phyloP scores from a whole-genome alignment of 495 filamentous ascomycete species.

The Pyrenula aspistea region DNA sequence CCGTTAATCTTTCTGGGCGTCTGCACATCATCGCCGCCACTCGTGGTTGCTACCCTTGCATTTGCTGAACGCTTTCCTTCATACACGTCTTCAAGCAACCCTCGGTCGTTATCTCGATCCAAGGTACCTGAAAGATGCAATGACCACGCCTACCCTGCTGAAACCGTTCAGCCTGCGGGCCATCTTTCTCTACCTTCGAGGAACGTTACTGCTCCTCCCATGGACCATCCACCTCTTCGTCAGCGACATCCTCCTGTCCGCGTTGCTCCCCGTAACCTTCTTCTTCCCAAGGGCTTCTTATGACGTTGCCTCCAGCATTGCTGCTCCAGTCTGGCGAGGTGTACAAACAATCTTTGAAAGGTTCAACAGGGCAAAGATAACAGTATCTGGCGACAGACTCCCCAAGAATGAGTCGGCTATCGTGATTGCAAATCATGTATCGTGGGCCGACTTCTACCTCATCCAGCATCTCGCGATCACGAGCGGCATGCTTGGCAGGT shows the following conservation, averaged over 20 bases:
- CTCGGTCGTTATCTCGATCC: no score
- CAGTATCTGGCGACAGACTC: slow-evolving; percentile 32
- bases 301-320: slow-evolving; percentile 34
- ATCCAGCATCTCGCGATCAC: slow-evolving; percentile 40
- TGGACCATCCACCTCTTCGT: slow-evolving; percentile 35
- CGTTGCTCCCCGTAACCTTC: slow-evolving; percentile 35
- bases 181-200: slow-evolving; percentile 18
- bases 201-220: slow-evolving; percentile 27
- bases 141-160: not conserved
- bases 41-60: no score
- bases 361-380: slow-evolving; percentile 35
- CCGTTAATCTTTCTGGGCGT: no score
- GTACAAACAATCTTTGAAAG: slow-evolving; percentile 39
- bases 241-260: slow-evolving; percentile 35
- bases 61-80: not conserved
- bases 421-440: slow-evolving; percentile 43
- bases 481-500: slow-evolving; percentile 41
- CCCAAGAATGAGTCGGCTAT: slow-evolving; percentile 38
- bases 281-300: slow-evolving; percentile 34
- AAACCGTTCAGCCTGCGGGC: not conserved
- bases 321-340: slow-evolving; percentile 35
- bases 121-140: not conserved
- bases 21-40: no score
- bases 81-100: not conserved
- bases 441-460: slow-evolving; percentile 49